A percentile compares a stretch with the other conserved stretches of the same genome.
phyloP scores from a whole-genome alignment of 441 rosid genomes.

The Jatropha multifida region DNA sequence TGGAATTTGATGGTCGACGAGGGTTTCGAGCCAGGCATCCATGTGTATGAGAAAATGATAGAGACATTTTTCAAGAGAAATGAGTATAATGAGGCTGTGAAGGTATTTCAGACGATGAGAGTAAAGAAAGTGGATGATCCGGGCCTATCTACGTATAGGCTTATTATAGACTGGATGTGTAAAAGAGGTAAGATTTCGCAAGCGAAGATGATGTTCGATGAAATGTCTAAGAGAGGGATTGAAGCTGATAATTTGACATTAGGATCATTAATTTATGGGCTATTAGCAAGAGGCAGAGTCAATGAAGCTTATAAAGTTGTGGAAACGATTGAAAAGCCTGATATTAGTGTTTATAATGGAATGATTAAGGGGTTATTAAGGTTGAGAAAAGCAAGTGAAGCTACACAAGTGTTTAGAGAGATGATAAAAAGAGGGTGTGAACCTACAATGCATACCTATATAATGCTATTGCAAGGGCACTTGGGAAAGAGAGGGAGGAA shows the following conservation, averaged over 20 bases:
- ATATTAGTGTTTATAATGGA: slow-evolving; percentile 62
- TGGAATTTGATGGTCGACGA: slow-evolving; percentile 87
- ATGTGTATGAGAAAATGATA: slow-evolving; percentile 57
- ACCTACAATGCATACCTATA: slow-evolving; percentile 87
- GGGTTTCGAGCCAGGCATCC: slow-evolving; percentile 47
- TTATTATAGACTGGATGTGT: slow-evolving; percentile 71
- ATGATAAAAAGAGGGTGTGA: slow-evolving; percentile 80
- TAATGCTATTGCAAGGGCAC: slow-evolving; percentile 86
- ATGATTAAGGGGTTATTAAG: slow-evolving; percentile 70
- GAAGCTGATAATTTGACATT: slow-evolving; percentile 44
- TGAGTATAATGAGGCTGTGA: slow-evolving; percentile 62
- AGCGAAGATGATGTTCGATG: slow-evolving; percentile 52
- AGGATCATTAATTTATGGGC: slow-evolving; percentile 57
- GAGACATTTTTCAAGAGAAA: slow-evolving; percentile 66
- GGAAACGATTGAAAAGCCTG: slow-evolving; percentile 48
- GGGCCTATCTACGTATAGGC: slow-evolving; percentile 62
- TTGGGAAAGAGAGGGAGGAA: slow-evolving; percentile 87
- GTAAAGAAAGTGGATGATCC: slow-evolving; percentile 43
- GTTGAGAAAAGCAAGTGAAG: slow-evolving; percentile 62
- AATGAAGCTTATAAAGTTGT: slow-evolving; percentile 49
- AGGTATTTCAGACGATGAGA: slow-evolving; percentile 54
- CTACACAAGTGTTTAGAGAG: slow-evolving; percentile 72
- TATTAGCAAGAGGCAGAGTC: slow-evolving; percentile 50
- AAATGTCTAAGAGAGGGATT: slow-evolving; percentile 66
- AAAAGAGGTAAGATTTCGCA: slow-evolving; percentile 53